These are phyloP conservation scores for Choricystis sp. DNA, from an alignment of 139 green algal genomes.

Conservation along the genomic window DNA sequence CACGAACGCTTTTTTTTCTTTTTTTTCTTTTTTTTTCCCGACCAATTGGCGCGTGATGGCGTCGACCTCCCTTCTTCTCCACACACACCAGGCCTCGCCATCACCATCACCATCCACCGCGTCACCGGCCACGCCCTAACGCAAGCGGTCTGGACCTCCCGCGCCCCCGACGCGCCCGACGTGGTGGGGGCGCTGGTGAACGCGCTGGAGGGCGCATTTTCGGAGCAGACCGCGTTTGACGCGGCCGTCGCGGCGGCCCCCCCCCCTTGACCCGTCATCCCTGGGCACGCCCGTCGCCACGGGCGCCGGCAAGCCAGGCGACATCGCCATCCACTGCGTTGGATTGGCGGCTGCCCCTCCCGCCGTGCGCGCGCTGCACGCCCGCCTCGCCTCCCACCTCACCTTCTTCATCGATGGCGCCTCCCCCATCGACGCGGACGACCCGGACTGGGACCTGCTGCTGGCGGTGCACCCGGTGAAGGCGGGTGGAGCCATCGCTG, in stretches of 20 bases:
- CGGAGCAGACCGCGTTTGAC: background rate
- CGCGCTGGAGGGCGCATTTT: background rate
- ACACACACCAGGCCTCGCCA: background rate
- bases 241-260: background rate
- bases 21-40: background rate
- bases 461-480: conserved; percentile 19
- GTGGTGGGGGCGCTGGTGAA: background rate
- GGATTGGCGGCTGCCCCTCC: background rate
- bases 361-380: conserved; percentile 44
- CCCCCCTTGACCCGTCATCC: background rate
- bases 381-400: conserved; percentile 55
- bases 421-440: conserved; percentile 44
- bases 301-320: background rate
- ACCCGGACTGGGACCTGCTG: conserved; percentile 60
- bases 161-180: background rate
- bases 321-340: background rate
- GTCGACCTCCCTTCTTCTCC: background rate
- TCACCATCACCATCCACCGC: background rate
- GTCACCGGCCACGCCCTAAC: background rate
- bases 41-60: background rate
- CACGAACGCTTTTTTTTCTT: no score
- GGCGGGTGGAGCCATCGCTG: background rate
- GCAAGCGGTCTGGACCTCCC: background rate
- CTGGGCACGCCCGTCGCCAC: background rate
- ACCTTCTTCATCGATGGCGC: conserved; percentile 75